phyloP scores from a whole-genome alignment of 106 monocot species.

The Hemerocallis citrina region DNA sequence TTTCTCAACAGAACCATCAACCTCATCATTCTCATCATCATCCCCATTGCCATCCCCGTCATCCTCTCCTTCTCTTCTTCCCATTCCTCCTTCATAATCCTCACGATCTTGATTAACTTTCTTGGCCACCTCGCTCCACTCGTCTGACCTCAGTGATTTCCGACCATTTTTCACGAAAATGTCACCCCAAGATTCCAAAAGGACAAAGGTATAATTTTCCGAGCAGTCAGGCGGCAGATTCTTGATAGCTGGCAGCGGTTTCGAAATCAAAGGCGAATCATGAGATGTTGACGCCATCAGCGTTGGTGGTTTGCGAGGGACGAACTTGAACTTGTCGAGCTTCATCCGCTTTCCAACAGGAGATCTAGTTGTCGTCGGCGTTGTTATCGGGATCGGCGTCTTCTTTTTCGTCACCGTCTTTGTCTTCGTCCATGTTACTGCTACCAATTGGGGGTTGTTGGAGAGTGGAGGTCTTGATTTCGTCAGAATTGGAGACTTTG shows the following conservation, averaged over 20 bases:
- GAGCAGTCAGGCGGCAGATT: conserved; percentile 65
- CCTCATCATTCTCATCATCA: too few species aligned
- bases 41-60: too few species aligned
- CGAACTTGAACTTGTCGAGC: conserved; percentile 73
- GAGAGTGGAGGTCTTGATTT: too few species aligned
- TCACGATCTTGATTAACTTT: conserved; percentile 42
- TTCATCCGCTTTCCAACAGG: conserved; percentile 59
- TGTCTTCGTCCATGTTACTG: neutral
- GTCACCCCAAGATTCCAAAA: conserved; percentile 85
- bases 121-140: conserved; percentile 87
- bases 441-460: too few species aligned
- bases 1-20: too few species aligned
- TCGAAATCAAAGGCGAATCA: conserved; percentile 1
- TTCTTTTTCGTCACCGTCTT: conserved; percentile 26
- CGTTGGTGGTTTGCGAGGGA: conserved; percentile 30
- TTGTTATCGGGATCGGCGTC: conserved; percentile 12
- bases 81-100: too few species aligned
- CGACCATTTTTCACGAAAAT: conserved; percentile 65
- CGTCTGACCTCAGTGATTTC: conserved; percentile 67
- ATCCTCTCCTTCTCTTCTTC: too few species aligned
- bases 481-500: conserved; percentile 1
- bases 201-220: conserved; percentile 70
- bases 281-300: neutral
- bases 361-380: conserved; percentile 12
- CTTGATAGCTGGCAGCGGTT: conserved; percentile 4